Base-by-base conservation (phyloP, 129 eudicot genomes). In the Deinandra increscens region DNA sequence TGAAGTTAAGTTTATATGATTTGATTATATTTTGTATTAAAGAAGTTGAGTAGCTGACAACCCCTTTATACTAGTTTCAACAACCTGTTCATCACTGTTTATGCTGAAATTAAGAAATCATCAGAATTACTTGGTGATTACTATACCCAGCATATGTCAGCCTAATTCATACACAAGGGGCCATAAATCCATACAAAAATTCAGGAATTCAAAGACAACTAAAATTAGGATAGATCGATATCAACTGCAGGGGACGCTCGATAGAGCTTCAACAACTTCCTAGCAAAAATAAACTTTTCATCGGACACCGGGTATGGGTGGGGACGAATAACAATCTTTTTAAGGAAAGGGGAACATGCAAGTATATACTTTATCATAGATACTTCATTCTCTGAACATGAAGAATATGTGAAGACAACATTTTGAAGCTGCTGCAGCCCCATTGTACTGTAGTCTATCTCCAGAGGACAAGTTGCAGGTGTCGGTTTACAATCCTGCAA, bases 231-330 rank as follows among this genome's bases (percentile, higher is more conserved):
- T 10, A 48, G 17, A 8, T 67, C 17, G 2, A 67, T 34, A 46
- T 67, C 31, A 0, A 60, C 72, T 31, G 17, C 3, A 10, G 46
- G 31, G 43, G 72, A 48, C n/a, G n/a, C n/a, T n/a, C n/a, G n/a
- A n/a, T n/a, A n/a, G n/a, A n/a, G n/a, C n/a, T n/a, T n/a, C n/a
- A 67, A 33, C 59, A 67, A 67, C 45, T 31, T 10, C 1, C 13
- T 46, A 33, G 72, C 44, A 48, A 67, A 15, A 42, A 9, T 31
- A 59, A 67, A 67, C 39, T 46, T 46, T 3, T 10, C 45, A 38
- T 45, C 11, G 23, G 36, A 59, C 11, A 33, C 43, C n/a, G 5
- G 0, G 23, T 13, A 55, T 55, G 46, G 9, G 18, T 5, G 0
- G 22, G 46, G 7, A 36, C 3, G 5, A 31, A 68, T 68, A 17